Evolutionary conservation across 257 asterid genomes (phyloP), one percentile per base, ranked within the genome.

Genomic region (Coffea eugenioides): DNA sequence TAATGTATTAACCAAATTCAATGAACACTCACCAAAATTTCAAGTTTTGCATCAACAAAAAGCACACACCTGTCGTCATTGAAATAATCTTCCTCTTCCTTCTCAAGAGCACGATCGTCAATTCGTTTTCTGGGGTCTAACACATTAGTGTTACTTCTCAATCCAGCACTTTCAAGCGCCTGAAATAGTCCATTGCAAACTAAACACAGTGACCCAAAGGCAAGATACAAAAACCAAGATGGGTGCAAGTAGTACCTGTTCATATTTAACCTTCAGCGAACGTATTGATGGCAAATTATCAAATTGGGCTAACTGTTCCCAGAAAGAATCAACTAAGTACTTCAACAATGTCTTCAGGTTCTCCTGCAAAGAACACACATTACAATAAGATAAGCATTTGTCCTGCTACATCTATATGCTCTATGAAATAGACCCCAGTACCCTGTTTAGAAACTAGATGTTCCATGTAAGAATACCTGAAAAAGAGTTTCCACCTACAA

Each of bases 21-120:
- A 56, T 41, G 57, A 15, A 56, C 68, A 49, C 14, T 54, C 0
- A n/a, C 34, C 36, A 15, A 15, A 11, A 14, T 16, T 34, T 39
- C 23, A 72, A 61, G 46, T 71, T 46, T 43, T 21, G 52, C 23
- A 69, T 10, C 20, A 51, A 67, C 71, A 81, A 81, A 56, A 43
- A 51, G 51, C 21, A 79, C 87, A n/a, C 54, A 96, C 99, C 99
- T 96, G 82, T 91, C 99, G 83, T 91, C 98, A 69, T 96, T 96
- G 83, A 94, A 94, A 86, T 96, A 94, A 48, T 90, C 95, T 85
- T 96, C 99, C 91, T 96, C 99, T 75, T 96, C 99, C 85, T 92
- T 96, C 86, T 94, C 97, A 81, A 94, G 88, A 83, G 97, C 97
- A 34, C 98, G 98, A 79, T 91, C 98, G 41, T 94, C 97, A 69